Base-by-base conservation (phyloP, 192 early-diverging fungal genomes). In the Coemansia sp. region DNA sequence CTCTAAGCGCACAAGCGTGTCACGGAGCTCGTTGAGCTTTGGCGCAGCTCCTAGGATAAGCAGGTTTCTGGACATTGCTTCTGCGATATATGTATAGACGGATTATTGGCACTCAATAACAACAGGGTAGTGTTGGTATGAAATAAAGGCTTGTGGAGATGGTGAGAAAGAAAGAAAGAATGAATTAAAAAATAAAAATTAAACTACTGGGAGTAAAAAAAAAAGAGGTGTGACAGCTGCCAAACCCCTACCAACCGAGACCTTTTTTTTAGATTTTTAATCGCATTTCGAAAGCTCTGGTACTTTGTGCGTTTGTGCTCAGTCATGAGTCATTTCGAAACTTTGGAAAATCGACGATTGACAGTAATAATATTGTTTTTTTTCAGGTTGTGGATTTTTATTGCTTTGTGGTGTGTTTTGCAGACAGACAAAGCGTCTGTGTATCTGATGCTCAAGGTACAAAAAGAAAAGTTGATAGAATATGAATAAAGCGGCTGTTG, bases 1-100 rank as follows among this genome's bases (percentile, higher is more conserved):
- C 71, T 98, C 96, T 34, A 96, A 82, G n/a, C 94, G 86, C 56
- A 96, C 89, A n/a, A 99, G 81, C 22, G 87, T 88, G 79, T 88
- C 77, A 17, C 91, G 86, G 31, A 92, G 80, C 72, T 87, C 82
- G 70, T 62, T 56, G 7, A 84, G 73, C 31, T 66, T 67, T 3
- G 74, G 74, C 34, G 79, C 73, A 2, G 69, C 73, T 0, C 64
- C 74, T 17, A 73, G 74, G 49, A 75, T 82, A 60, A 82, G 57
- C 34, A 82, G 54, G 49, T 82, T 80, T 62, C 72, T 74, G 20
- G 77, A 80, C 77, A 80, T 80, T 54, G 42, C 3, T 14, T 45
- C 8, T 45, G 10, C 42, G 10, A 11, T 45, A 14, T 45, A 14
- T 45, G 10, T 45, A 5, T 7, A 45, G 8, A 36, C 8, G 34